Percentiles rank a stretch among this genome's conserved stretches.
Conservation (phyloP, 768 basidiomycete species). For the Clavaria fumosa region DNA sequence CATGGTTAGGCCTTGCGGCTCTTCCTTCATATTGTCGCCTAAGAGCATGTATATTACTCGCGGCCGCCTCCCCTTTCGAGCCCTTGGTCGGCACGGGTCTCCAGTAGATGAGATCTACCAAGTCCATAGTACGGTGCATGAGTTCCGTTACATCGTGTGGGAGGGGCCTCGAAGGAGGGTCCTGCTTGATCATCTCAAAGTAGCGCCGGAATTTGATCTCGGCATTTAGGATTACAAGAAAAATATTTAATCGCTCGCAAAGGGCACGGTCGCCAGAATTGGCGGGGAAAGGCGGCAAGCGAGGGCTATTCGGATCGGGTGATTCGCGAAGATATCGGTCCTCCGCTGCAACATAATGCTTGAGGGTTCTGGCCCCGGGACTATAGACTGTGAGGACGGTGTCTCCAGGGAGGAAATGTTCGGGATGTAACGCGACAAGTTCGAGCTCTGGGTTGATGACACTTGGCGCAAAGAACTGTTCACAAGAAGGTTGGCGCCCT, state of each 20-base stretch:
- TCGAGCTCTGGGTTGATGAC: neutral
- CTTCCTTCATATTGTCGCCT: slow-evolving; percentile 6
- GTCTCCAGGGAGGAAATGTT: neutral
- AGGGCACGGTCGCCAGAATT: neutral
- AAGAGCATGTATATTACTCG: neutral
- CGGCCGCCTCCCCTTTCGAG: slow-evolving; percentile 5
- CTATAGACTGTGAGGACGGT: neutral
- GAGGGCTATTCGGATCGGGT: slow-evolving; percentile 8
- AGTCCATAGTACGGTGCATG: slow-evolving; percentile 10
- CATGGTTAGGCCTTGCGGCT: slow-evolving; percentile 4
- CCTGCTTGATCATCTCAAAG: slow-evolving; percentile 8
- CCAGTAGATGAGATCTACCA: slow-evolving; percentile 13
- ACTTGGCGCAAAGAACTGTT: neutral
- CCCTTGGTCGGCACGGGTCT: slow-evolving; percentile 8
- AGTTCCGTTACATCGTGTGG: slow-evolving; percentile 12
- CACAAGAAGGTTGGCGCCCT: neutral
- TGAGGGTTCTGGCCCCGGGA: neutral
- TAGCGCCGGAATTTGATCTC: slow-evolving; percentile 14
- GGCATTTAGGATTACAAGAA: slow-evolving; percentile 13
- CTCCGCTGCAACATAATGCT: neutral
- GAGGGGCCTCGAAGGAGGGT: slow-evolving; percentile 7
- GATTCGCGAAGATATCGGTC: slow-evolving; percentile 7
- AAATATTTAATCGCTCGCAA: slow-evolving; percentile 9
- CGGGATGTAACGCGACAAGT: neutral
- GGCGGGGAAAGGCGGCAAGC: slow-evolving; percentile 10